Evolutionary conservation across 306 rosid genomes (phyloP).

Genomic region (Lupinus albus): DNA sequence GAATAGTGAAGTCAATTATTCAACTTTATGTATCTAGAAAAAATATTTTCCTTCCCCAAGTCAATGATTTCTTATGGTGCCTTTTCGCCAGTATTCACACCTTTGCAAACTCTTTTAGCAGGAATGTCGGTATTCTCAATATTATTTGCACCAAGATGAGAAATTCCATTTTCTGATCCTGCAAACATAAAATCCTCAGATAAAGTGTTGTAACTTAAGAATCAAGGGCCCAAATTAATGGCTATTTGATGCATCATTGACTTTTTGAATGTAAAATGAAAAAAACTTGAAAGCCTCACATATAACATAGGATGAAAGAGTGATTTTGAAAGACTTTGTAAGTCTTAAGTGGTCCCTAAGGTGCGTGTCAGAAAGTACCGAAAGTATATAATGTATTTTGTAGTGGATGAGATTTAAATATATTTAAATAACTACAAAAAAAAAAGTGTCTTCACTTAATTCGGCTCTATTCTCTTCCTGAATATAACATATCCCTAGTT

Average conservation of each 20-base stretch:
- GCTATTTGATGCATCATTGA: too few species aligned
- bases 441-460: too few species aligned
- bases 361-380: slow-evolving; percentile 31
- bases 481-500: too few species aligned
- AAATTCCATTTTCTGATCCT: slow-evolving; percentile 54
- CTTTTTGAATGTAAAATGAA: slow-evolving; percentile 53
- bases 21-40: slow-evolving; percentile 63
- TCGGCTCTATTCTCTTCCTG: too few species aligned
- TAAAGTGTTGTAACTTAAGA: slow-evolving; percentile 13
- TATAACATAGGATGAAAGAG: too few species aligned
- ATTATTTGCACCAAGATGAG: slow-evolving; percentile 48
- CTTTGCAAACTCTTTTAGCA: slow-evolving; percentile 51
- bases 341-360: too few species aligned
- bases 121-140: slow-evolving; percentile 35
- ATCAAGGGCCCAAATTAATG: too few species aligned
- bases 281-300: too few species aligned
- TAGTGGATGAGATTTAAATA: too few species aligned
- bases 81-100: slow-evolving; percentile 75
- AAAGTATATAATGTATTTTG: too few species aligned
- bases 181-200: slow-evolving; percentile 33
- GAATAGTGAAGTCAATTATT: slow-evolving; percentile 13
- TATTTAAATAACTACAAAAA: too few species aligned
- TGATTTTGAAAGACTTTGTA: too few species aligned
- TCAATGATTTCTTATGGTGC: slow-evolving; percentile 62
- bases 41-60: slow-evolving; percentile 86